Base-by-base conservation (phyloP, 768 basidiomycete species). In the Mycena capillaripes region DNA sequence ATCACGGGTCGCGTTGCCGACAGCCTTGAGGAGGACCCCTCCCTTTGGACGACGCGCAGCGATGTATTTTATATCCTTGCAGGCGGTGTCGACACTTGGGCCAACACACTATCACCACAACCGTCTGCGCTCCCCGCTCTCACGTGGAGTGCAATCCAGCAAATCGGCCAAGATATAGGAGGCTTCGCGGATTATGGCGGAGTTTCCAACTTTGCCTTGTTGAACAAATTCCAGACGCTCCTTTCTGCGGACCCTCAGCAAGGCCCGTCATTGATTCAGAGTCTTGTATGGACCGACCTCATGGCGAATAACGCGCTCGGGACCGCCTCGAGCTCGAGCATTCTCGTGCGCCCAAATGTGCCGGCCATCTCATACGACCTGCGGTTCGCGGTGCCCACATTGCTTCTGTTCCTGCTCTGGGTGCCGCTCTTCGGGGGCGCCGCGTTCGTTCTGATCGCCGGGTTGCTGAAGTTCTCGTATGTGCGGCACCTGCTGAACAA, bases 281-380 rank as follows among this genome's bases (percentile, higher is more conserved):
- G 70, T 19, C 62, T 76, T 14, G 72, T 76, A 6, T 76, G 75
- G 75, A 76, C 75, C 25, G 75, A 76, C 48, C 52, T 76, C 21
- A 59, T 74, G 57, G 75, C 73, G 5, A 76, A 76, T 38, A 76
- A 60, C 52, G 17, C 74, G 21, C 21, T 74, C 14, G 75, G 75
- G 4, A 72, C 42, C 2, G 70, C 66, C n/a, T 52, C 70, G 0
- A 34, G 62, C 50, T 21, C 65, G 8, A 63, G n/a, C 0, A 58
- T 76, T 16, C 23, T 59, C 12, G 58, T 74, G 21, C 56, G 44
- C 14, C 50, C 57, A 25, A 61, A 68, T 27, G 65, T 74, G 5
- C 40, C 69, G 19, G 6, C 72, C 3, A 32, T 70, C 9, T 38
- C 75, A 8, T 76, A 76, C 21, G 67, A 76, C 23, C 16, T 74